phyloP scores from a whole-genome alignment of 2,329 filamentous ascomycete species.

The Ceratocystis lukuohia region DNA sequence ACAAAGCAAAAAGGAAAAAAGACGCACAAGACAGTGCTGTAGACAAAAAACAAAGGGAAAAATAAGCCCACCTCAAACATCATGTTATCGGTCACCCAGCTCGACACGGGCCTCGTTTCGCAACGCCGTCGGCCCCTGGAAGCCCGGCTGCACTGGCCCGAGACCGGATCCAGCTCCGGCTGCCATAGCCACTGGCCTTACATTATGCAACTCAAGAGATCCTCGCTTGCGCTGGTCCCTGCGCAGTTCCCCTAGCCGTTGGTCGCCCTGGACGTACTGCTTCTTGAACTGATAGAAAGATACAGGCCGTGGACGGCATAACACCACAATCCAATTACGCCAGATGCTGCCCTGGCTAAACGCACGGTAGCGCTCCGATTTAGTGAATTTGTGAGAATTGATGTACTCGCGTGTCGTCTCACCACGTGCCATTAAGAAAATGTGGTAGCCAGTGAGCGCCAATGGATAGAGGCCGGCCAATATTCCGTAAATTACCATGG shows the following conservation, averaged over 20 bases:
- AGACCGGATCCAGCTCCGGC: constrained; percentile 18
- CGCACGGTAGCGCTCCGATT: constrained; percentile 79
- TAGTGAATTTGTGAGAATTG: constrained; percentile 88
- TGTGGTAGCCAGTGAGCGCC: constrained; percentile 73
- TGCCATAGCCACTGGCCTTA: constrained; percentile 10
- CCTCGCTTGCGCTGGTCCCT: constrained; percentile 31
- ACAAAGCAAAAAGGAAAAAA: neutral
- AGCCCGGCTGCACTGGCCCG: constrained; percentile 28
- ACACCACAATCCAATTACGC: constrained; percentile 68
- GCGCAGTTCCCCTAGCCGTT: constrained; percentile 52
- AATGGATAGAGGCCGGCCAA: constrained; percentile 67
- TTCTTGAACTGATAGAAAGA: constrained; percentile 82
- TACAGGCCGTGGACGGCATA: constrained; percentile 71
- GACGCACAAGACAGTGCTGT: neutral
- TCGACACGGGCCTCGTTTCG: constrained; percentile 22
- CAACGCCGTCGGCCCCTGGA: constrained; percentile 41
- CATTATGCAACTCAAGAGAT: constrained; percentile 57
- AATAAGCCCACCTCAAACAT: neutral
- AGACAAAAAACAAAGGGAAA: constrained; percentile 2
- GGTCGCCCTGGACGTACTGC: constrained; percentile 64
- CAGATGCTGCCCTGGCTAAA: constrained; percentile 66
- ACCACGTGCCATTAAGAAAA: constrained; percentile 79
- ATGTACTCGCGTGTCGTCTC: constrained; percentile 95
- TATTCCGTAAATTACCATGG: constrained; percentile 72
- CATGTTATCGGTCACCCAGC: neutral